Base-by-base conservation (phyloP, 2,329 filamentous ascomycete species). In the Cercospora beticola region DNA sequence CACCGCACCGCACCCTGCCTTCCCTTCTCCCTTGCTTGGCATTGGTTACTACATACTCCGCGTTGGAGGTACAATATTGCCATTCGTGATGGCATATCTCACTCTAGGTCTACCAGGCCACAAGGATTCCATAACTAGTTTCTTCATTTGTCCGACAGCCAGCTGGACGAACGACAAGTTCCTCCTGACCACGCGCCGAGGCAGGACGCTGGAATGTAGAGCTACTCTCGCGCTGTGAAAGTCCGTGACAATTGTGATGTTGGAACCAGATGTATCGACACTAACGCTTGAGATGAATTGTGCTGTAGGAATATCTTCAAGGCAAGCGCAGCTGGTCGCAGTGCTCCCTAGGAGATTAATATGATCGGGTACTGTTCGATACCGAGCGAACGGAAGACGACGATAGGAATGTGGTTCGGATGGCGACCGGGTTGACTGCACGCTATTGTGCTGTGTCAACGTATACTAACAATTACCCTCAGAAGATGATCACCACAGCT, bases 371-470 rank as follows among this genome's bases (percentile, higher is more conserved):
- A 14, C 46, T 23, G 46, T 12, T 23, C 10, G 4, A 8, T 52
- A 23, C 46, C 46, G 46, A 26, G 3, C 21, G 46, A 52, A 14
- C 21, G 46, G 54, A n/a, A 26, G 18, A 18, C 23, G n/a, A 74
- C 75, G 70, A 74, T 71, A 72, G 74, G 74, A 76, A 76, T 76
- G 74, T 68, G 70, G 31, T 56, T 59, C 64, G 69, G 74, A 73
- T 73, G 74, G 70, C 66, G 58, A 36, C 46, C 66, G 62, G 61
- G 69, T 62, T 71, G 62, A 64, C 69, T 33, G 26, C 36, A 6
- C 7, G 4, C 36, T 43, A 7, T 43, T 43, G 6, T 43, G 36
- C 5, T 40, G 36, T 43, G 36, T n/a, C 36, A 43, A 43, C 36
- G 16, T 43, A 43, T 43, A n/a, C 36, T n/a, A 28, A 26, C 52